These are phyloP conservation scores for Quercus lobata DNA, from an alignment of 331 rosid genomes.

Conservation along the genomic window DNA sequence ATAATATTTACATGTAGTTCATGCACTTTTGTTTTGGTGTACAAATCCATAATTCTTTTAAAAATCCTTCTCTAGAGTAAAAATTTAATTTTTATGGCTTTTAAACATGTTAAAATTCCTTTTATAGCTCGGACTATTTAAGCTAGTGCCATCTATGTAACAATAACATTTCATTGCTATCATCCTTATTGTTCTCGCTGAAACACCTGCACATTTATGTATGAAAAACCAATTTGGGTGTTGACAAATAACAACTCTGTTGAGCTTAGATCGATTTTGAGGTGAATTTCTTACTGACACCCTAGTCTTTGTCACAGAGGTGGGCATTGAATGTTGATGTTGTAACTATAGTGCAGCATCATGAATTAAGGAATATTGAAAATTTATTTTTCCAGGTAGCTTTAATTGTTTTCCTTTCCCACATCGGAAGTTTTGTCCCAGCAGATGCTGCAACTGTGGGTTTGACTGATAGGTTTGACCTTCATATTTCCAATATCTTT, in stretches of 20 bases:
- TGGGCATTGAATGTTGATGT: background rate
- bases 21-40: background rate
- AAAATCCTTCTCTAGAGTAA: too few relatives aligned
- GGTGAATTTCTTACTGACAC: background rate
- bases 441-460: constrained; percentile 98
- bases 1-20: background rate
- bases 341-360: background rate
- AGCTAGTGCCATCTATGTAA: background rate
- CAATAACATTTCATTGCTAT: background rate
- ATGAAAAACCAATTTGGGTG: background rate
- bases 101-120: background rate
- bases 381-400: constrained; percentile 63
- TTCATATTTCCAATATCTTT: constrained; percentile 16
- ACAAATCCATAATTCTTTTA: background rate
- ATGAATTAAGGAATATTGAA: background rate
- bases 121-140: background rate
- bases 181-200: background rate
- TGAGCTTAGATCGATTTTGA: background rate
- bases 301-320: background rate
- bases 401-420: constrained; percentile 84
- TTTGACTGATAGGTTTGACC: constrained; percentile 84
- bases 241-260: background rate
- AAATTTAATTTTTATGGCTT: background rate
- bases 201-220: background rate
- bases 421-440: constrained; percentile 95